Conservation (phyloP, 805 yeast genomes). For the Lipomyces yamanashiensis region DNA sequence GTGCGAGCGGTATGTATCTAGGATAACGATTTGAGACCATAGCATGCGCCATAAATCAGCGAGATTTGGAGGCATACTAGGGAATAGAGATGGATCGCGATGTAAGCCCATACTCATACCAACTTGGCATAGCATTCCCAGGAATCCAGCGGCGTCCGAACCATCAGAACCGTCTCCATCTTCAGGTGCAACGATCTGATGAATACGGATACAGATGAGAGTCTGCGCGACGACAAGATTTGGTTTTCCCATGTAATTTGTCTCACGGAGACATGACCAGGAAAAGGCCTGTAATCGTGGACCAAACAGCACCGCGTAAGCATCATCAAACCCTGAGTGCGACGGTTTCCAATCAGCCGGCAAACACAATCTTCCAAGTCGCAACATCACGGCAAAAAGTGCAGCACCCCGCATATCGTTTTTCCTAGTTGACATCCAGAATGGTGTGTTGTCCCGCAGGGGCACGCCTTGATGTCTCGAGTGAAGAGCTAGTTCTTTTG, state of each 20-base stretch:
- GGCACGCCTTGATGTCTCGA: neutral
- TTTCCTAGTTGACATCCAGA: constrained; percentile 27
- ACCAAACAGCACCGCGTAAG: constrained; percentile 20
- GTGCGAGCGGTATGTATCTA: constrained; percentile 38
- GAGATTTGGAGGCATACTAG: constrained; percentile 32
- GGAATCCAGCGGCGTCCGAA: constrained; percentile 36
- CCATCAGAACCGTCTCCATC: constrained; percentile 39
- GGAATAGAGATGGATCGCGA: constrained; percentile 39
- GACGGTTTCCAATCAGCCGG: constrained; percentile 36
- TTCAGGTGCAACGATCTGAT: constrained; percentile 37
- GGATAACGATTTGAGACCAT: constrained; percentile 39
- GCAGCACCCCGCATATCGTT: constrained; percentile 36
- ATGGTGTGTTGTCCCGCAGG: neutral
- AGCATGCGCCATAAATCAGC: constrained; percentile 38
- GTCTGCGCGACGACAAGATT: constrained; percentile 27
- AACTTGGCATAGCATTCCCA: constrained; percentile 38
- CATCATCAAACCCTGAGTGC: constrained; percentile 29
- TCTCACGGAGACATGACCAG: constrained; percentile 28
- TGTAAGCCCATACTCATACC: constrained; percentile 41
- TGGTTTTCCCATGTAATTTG: constrained; percentile 34
- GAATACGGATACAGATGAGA: constrained; percentile 38
- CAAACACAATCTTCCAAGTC: constrained; percentile 36
- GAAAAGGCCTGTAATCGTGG: constrained; percentile 24
- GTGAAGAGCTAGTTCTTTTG: constrained; percentile 15
- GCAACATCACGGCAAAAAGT: constrained; percentile 29